A percentile compares a stretch with the other conserved stretches of the same genome.
Conservation (phyloP, 2,329 filamentous ascomycete genomes). For the Ambrosiella beaveri region DNA sequence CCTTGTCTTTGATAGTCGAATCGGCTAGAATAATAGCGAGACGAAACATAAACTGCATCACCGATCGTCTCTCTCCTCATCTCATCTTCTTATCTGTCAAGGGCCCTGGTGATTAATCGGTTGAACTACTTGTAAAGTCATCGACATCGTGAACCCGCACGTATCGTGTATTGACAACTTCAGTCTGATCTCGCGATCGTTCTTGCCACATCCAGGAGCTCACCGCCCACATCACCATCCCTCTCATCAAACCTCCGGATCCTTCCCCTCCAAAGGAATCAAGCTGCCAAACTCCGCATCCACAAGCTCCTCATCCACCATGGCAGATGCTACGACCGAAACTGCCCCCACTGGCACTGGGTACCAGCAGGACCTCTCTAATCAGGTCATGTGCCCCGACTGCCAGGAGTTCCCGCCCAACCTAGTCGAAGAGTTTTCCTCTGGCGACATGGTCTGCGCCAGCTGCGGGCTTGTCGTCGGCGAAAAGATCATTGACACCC, state of each 20-base stretch:
- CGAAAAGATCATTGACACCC: constrained; percentile 82
- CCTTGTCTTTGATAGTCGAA: neutral
- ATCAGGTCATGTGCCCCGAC: constrained; percentile 71
- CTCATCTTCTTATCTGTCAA: no score
- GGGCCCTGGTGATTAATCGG: no score
- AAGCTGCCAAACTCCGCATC: neutral
- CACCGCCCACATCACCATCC: neutral
- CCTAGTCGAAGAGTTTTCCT: constrained; percentile 80
- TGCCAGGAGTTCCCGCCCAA: constrained; percentile 88
- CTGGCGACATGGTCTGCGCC: constrained; percentile 80
- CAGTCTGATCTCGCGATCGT: neutral
- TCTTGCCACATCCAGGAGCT: neutral
- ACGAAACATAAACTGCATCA: no score
- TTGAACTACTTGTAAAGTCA: no score
- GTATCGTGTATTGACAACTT: no score
- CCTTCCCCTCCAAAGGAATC: neutral
- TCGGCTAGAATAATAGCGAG: neutral
- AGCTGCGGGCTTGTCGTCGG: constrained; percentile 83
- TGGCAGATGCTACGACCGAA: neutral
- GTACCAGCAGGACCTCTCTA: constrained; percentile 74
- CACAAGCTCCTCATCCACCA: neutral
- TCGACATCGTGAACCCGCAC: no score
- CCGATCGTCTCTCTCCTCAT: no score
- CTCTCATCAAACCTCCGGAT: neutral
- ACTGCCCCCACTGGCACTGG: constrained; percentile 15